Conservation (phyloP, 139 green algal species). For the Coelastrella sp. region DNA sequence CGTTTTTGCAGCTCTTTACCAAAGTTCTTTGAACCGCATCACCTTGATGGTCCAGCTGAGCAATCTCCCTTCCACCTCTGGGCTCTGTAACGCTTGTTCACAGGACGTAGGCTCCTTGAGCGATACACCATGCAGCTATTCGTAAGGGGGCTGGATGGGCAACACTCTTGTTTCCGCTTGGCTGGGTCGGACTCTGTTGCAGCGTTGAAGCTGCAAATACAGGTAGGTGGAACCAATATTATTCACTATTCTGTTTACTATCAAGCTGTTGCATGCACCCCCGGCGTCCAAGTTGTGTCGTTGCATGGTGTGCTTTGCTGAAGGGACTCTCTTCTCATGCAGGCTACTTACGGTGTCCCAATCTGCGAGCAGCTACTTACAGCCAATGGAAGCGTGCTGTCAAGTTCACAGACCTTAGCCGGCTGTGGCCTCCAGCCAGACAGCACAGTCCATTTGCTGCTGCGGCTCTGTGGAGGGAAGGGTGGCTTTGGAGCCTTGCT, state of each 20-base stretch:
- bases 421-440: constrained; percentile 19
- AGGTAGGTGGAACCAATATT: constrained; percentile 51
- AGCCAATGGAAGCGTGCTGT: constrained; percentile 47
- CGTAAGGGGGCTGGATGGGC: constrained; percentile 53
- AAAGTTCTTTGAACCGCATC: too few species aligned
- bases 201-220: constrained; percentile 58
- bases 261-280: neutral
- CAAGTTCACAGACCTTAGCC: neutral
- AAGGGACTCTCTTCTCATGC: neutral
- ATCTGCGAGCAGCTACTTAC: constrained; percentile 56
- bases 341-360: constrained; percentile 57
- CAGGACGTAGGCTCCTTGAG: neutral
- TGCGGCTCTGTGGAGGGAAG: constrained; percentile 82
- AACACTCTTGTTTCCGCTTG: constrained; percentile 45
- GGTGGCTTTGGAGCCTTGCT: constrained; percentile 96
- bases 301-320: neutral
- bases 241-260: too few species aligned
- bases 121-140: constrained; percentile 69
- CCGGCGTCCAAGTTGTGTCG: too few species aligned
- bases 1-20: too few species aligned
- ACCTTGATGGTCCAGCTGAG: too few species aligned
- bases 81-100: neutral
- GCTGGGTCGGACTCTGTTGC: constrained; percentile 44
- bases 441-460: constrained; percentile 60
- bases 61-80: too few species aligned